Evolutionary conservation across 2,329 filamentous ascomycete species (phyloP).

Genomic region (Colletotrichum navitas): DNA sequence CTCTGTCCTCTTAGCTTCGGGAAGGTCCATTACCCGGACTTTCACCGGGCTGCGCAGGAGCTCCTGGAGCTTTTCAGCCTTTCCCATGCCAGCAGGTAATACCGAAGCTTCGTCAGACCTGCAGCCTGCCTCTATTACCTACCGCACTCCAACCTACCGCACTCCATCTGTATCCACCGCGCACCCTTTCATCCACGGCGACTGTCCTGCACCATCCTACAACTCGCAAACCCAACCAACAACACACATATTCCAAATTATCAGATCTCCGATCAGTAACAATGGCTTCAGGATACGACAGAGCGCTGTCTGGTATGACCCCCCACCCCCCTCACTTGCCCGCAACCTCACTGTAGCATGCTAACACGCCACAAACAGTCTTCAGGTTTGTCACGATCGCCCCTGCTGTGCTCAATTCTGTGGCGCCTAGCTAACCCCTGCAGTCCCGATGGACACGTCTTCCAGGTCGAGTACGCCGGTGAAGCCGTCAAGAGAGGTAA

Average conservation of each 20-base stretch:
- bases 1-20: background rate
- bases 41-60: constrained; percentile 38
- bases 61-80: constrained; percentile 44
- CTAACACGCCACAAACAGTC: constrained; percentile 71
- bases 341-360: constrained; percentile 44
- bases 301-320: constrained; percentile 93
- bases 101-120: constrained; percentile 49
- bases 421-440: constrained; percentile 57
- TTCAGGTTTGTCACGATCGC: constrained; percentile 74
- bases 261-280: constrained; percentile 41
- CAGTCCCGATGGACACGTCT: constrained; percentile 99
- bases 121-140: constrained; percentile 45
- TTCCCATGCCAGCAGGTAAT: constrained; percentile 42
- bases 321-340: constrained; percentile 50
- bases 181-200: constrained; percentile 36
- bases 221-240: constrained; percentile 10
- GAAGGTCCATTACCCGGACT: constrained; percentile 36
- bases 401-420: constrained; percentile 33
- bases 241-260: constrained; percentile 30
- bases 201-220: constrained; percentile 34
- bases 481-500: constrained; percentile 98
- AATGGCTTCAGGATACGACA: constrained; percentile 97
- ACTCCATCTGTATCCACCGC: constrained; percentile 37
- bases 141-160: constrained; percentile 37
- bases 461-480: constrained; percentile 99